Base-by-base conservation (phyloP, 2,329 filamentous ascomycete species). In the Cercospora canescens region DNA sequence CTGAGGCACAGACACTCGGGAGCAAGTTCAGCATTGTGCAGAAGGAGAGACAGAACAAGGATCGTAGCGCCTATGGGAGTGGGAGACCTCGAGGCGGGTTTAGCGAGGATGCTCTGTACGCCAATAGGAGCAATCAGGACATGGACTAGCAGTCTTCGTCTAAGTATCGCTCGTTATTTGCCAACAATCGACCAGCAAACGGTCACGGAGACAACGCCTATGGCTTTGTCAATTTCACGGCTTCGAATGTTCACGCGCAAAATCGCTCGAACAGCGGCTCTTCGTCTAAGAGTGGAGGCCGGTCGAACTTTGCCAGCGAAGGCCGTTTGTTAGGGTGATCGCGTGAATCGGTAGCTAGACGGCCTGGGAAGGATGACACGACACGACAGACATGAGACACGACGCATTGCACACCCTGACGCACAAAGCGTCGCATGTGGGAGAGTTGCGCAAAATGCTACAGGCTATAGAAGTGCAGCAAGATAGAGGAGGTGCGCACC, bases 1-100 rank as follows among this genome's bases (percentile, higher is more conserved):
- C 87, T 63, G 86, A 88, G 35, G 88, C 91, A 26, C 87, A 90
- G 62, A 89, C 92, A 56, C 81, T 94, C 1, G 92, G 93, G 50
- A 89, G 88, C 74, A 96, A 94, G 79, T 92, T 90, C 70, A 68
- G 77, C 21, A 76, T 82, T 16, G 75, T 84, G 7, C 78, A 81
- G 59, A 75, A 77, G 28, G 79, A 77, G 59, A 79, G 78, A 67
- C 74, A 71, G 41, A 76, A 76, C 48, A 78, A 74, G 70, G 76
- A 75, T 11, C 72, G 74, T 50, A 28, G 57, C 11, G 30, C 21
- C 14, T 70, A 69, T 35, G 52, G 65, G 26, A 55, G 66, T 28
- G 60, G 52, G 6, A 57, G 57, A 37, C 64, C 62, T 41, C 60
- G 66, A 11, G 62, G 68, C 34, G 66, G 66, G 9, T 66, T 62